Conservation (phyloP, 768 basidiomycete species). For the Boletus rufocinnamomeus region DNA sequence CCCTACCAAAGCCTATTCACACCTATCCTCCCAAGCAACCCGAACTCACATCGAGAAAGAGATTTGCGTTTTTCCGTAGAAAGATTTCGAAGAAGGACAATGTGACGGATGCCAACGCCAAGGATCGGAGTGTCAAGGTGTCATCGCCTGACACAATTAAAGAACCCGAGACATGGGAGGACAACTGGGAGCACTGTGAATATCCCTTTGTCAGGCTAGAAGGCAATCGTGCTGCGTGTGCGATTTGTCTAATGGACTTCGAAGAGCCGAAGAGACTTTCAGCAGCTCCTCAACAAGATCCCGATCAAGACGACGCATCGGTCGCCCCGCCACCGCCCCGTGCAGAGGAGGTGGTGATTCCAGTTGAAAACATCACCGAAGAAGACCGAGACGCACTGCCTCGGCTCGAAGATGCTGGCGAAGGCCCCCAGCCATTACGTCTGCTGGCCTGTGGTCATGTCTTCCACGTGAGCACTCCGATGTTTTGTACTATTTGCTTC, state of each 20-base stretch:
- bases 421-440: constrained; percentile 75
- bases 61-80: constrained; percentile 55
- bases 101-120: constrained; percentile 14
- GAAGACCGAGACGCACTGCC: constrained; percentile 45
- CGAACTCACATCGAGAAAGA: constrained; percentile 37
- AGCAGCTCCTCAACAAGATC: constrained; percentile 29
- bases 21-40: constrained; percentile 61
- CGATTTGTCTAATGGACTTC: constrained; percentile 84
- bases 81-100: constrained; percentile 28
- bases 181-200: constrained; percentile 72
- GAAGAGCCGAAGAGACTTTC: constrained; percentile 60
- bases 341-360: constrained; percentile 30
- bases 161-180: constrained; percentile 65
- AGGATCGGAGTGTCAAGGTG: constrained; percentile 19
- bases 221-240: constrained; percentile 81
- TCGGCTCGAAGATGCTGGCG: constrained; percentile 69
- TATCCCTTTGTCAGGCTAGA: constrained; percentile 84
- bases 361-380: constrained; percentile 40
- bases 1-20: constrained; percentile 52
- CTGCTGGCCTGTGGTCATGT: constrained; percentile 81
- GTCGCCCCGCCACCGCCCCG: constrained; percentile 13
- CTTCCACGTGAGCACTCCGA: constrained; percentile 69
- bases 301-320: constrained; percentile 23
- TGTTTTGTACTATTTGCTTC: constrained; percentile 1
- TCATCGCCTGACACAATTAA: constrained; percentile 16